Conservation (phyloP, 2,329 filamentous ascomycete species). For the Neodidymelliopsis sp. region DNA sequence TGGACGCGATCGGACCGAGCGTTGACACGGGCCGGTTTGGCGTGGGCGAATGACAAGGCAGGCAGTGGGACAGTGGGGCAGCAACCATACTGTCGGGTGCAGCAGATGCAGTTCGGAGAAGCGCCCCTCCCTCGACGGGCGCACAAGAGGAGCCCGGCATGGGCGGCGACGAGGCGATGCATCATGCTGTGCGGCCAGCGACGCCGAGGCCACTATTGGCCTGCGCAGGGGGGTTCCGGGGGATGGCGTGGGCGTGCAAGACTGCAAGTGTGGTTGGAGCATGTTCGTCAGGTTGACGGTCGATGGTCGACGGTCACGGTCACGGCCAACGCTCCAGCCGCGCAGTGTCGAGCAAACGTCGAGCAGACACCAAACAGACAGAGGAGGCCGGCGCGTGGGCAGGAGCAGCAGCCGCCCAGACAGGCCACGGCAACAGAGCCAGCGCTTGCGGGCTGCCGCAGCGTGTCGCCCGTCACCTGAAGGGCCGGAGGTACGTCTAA, state of each 20-base stretch:
- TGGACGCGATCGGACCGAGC: conserved; percentile 12
- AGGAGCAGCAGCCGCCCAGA: background rate
- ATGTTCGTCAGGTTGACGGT: no score
- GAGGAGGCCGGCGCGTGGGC: background rate
- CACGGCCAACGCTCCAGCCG: background rate
- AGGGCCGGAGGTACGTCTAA: background rate
- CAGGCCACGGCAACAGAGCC: background rate
- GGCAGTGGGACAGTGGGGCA: background rate
- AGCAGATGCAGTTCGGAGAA: no score
- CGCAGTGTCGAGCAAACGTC: conserved; percentile 1
- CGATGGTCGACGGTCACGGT: background rate
- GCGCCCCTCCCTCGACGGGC: conserved; percentile 9
- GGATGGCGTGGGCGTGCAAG: background rate
- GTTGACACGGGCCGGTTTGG: conserved; percentile 12
- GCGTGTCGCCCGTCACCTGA: conserved; percentile 13
- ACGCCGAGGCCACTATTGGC: conserved; percentile 6
- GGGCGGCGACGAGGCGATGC: background rate
- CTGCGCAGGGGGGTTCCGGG: background rate
- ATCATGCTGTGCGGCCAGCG: conserved; percentile 6
- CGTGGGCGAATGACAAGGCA: conserved; percentile 2
- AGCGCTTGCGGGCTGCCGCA: conserved; percentile 12
- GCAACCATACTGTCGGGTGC: no score
- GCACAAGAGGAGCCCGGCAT: conserved; percentile 7
- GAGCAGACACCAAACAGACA: conserved; percentile 6
- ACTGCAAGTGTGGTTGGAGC: no score